Conservation (phyloP, 768 basidiomycete species). For the Bullera alba region DNA sequence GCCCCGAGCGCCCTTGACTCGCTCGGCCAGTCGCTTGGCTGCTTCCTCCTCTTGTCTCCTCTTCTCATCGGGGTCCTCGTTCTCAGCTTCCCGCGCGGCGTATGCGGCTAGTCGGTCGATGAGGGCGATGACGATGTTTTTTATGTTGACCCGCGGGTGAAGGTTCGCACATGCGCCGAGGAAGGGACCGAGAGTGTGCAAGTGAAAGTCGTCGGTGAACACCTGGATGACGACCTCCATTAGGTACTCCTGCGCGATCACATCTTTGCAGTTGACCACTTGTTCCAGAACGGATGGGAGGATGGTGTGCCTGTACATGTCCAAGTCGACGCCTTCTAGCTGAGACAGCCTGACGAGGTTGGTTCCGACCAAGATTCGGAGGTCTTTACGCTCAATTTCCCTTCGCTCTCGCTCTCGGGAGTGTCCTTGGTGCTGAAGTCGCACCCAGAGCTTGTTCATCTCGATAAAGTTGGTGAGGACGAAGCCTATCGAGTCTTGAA, state of each 20-base stretch:
- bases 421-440: slow-evolving; percentile 94
- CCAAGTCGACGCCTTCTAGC: slow-evolving; percentile 91
- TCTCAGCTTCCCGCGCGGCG: slow-evolving; percentile 95
- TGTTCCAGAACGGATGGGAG: slow-evolving; percentile 92
- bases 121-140: slow-evolving; percentile 92
- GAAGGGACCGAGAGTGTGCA: slow-evolving; percentile 92
- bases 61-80: slow-evolving; percentile 88
- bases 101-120: slow-evolving; percentile 94
- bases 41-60: slow-evolving; percentile 90
- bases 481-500: slow-evolving; percentile 91
- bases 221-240: slow-evolving; percentile 99
- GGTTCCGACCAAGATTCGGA: slow-evolving; percentile 93
- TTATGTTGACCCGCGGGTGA: slow-evolving; percentile 97
- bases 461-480: slow-evolving; percentile 98
- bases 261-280: slow-evolving; percentile 95
- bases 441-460: slow-evolving; percentile 99
- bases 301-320: slow-evolving; percentile 77
- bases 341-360: slow-evolving; percentile 93
- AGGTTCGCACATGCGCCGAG: slow-evolving; percentile 90
- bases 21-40: slow-evolving; percentile 76
- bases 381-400: slow-evolving; percentile 87
- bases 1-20: slow-evolving; percentile 67
- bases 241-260: slow-evolving; percentile 96
- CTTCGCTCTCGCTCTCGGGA: slow-evolving; percentile 95
- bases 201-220: slow-evolving; percentile 96